Evolutionary conservation across 2,329 filamentous ascomycete genomes (phyloP).

Genomic region (Alternaria atra): DNA sequence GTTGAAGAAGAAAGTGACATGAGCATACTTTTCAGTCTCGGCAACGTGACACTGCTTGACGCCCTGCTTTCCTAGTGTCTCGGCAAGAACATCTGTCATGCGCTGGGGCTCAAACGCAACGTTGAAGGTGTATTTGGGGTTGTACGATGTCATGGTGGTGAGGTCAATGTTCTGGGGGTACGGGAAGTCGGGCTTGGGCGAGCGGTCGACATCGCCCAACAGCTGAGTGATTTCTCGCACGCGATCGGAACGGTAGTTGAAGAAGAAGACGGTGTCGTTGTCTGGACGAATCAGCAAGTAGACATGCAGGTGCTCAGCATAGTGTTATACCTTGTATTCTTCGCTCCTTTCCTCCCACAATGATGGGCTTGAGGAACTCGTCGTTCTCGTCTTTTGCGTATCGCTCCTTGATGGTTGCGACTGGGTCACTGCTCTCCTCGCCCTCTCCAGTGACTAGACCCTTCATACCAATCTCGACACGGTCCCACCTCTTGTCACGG

Average conservation of each 20-base stretch:
- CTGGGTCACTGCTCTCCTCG: slow-evolving; percentile 82
- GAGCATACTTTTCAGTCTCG: slow-evolving; percentile 99
- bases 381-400: slow-evolving; percentile 91
- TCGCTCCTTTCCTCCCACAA: slow-evolving; percentile 84
- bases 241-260: slow-evolving; percentile 99
- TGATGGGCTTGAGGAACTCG: slow-evolving; percentile 98
- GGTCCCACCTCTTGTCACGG: slow-evolving; percentile 98
- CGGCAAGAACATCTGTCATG: slow-evolving; percentile 98
- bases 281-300: slow-evolving; percentile 62
- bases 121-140: slow-evolving; percentile 90
- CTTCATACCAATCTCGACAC: slow-evolving; percentile 88
- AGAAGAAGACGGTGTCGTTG: slow-evolving; percentile 96
- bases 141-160: slow-evolving; percentile 99
- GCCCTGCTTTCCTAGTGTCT: slow-evolving; percentile 90
- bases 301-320: slow-evolving; percentile 40
- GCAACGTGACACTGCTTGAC: slow-evolving; percentile 95
- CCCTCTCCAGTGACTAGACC: slow-evolving; percentile 87
- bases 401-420: slow-evolving; percentile 84
- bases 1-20: slow-evolving; percentile 99
- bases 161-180: slow-evolving; percentile 89
- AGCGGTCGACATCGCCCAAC: slow-evolving; percentile 89
- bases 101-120: slow-evolving; percentile 92
- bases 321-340: slow-evolving; percentile 76
- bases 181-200: slow-evolving; percentile 86
- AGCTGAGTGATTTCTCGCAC: slow-evolving; percentile 96